These are phyloP conservation scores for Suillus sp. DNA, from an alignment of 768 basidiomycete genomes.

Conservation along the genomic window DNA sequence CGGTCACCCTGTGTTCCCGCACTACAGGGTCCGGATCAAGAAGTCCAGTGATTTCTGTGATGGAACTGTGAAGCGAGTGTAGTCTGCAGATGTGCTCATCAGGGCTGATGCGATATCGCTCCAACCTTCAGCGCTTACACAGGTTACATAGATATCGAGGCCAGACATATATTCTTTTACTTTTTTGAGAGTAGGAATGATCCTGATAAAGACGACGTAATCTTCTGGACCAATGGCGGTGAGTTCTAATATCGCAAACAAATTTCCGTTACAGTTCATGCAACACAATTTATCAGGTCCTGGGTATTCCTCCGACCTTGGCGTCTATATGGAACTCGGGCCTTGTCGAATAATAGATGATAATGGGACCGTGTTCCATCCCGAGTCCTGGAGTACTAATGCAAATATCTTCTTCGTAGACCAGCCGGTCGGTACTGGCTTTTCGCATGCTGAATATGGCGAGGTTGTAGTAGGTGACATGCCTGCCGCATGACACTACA, in stretches of 20 bases:
- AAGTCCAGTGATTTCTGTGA: constrained; percentile 41
- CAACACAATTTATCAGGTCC: constrained; percentile 34
- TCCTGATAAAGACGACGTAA: constrained; percentile 60
- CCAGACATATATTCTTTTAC: constrained; percentile 70
- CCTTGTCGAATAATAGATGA: constrained; percentile 64
- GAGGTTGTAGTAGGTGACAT: constrained; percentile 38
- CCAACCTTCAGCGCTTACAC: constrained; percentile 49
- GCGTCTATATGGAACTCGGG: constrained; percentile 73
- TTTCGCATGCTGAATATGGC: constrained; percentile 46
- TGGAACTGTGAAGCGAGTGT: constrained; percentile 37
- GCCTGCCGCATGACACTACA: constrained; percentile 9
- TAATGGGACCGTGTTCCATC: constrained; percentile 54
- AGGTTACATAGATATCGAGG: constrained; percentile 67
- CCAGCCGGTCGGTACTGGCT: constrained; percentile 47
- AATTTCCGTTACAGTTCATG: not conserved
- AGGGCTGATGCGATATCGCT: constrained; percentile 4
- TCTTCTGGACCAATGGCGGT: constrained; percentile 60
- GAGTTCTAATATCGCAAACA: constrained; percentile 31
- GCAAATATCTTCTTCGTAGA: constrained; percentile 52
- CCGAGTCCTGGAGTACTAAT: constrained; percentile 67
- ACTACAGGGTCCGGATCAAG: constrained; percentile 44
- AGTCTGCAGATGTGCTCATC: constrained; percentile 31
- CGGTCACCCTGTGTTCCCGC: constrained; percentile 46
- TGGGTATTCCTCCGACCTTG: constrained; percentile 58
- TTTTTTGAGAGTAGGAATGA: constrained; percentile 72